phyloP scores from a whole-genome alignment of 2,329 filamentous ascomycete species.

The Diaporthe ampelina region DNA sequence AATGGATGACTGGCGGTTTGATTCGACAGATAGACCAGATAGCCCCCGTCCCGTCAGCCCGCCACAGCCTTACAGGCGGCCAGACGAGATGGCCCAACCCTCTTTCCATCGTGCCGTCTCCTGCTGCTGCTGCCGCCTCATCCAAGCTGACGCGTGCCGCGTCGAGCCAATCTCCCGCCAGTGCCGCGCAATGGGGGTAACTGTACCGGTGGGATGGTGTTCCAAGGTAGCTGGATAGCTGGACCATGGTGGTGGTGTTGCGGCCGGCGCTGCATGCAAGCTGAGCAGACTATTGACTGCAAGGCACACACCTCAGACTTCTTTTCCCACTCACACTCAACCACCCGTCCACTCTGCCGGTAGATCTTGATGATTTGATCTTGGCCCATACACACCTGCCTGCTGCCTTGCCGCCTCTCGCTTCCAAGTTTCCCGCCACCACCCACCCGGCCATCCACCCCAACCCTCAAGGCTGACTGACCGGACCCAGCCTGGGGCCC shows the following conservation, averaged over 20 bases:
- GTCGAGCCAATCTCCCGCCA: conserved; percentile 9
- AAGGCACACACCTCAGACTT: not conserved
- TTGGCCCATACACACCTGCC: not conserved
- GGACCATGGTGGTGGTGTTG: not conserved
- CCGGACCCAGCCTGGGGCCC: not conserved
- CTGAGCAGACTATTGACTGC: conserved; percentile 24
- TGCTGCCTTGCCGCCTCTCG: not conserved
- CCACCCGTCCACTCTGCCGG: conserved; percentile 7
- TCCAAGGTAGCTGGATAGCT: not conserved
- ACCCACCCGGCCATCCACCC: too few relatives aligned
- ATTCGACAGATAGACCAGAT: not conserved
- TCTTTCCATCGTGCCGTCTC: not conserved
- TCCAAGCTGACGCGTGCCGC: not conserved
- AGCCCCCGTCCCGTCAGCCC: conserved; percentile 4
- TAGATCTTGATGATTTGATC: not conserved
- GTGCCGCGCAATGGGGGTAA: not conserved
- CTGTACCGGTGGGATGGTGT: too few relatives aligned
- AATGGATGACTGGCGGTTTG: not conserved
- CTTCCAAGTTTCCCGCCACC: not conserved
- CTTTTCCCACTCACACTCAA: not conserved
- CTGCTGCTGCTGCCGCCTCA: not conserved
- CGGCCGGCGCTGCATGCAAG: conserved; percentile 4
- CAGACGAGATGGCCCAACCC: not conserved
- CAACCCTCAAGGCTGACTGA: not conserved
- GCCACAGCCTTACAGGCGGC: conserved; percentile 21